A percentile compares a stretch with the other conserved stretches of the same genome.
Evolutionary conservation across 2,329 filamentous ascomycete genomes (phyloP).

Genomic region (Phoma herbarum): DNA sequence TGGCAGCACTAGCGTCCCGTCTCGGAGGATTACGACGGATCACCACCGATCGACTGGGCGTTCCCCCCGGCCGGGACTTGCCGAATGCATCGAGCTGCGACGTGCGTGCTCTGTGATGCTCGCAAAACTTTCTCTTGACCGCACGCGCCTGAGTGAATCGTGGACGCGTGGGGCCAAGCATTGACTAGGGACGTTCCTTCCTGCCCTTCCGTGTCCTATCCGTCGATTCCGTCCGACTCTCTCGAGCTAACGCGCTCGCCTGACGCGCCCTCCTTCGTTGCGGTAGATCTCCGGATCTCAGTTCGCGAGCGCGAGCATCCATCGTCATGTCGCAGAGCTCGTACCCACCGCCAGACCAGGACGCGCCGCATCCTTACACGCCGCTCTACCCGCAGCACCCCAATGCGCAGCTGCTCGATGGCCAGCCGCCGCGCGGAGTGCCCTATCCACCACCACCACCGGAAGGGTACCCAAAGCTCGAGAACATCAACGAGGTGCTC

Average conservation of each 20-base stretch:
- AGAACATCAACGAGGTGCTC: slow-evolving; percentile 49
- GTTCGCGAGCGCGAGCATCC: slow-evolving; percentile 16
- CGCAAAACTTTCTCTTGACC: slow-evolving; percentile 9
- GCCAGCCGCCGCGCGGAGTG: slow-evolving; percentile 12
- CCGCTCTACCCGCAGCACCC: slow-evolving; percentile 21
- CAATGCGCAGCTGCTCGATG: slow-evolving; percentile 21
- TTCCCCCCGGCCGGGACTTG: slow-evolving; percentile 9
- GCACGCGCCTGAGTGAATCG: not conserved
- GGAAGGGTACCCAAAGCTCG: slow-evolving; percentile 45
- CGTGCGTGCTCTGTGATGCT: slow-evolving; percentile 3
- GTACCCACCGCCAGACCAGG: slow-evolving; percentile 21
- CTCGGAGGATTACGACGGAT: slow-evolving; percentile 7
- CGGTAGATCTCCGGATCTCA: slow-evolving; percentile 17
- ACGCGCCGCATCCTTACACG: slow-evolving; percentile 22
- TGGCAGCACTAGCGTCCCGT: not conserved
- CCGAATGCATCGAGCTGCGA: slow-evolving; percentile 10
- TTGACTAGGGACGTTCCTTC: not conserved
- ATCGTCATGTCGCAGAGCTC: slow-evolving; percentile 21
- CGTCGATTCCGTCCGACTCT: slow-evolving; percentile 1
- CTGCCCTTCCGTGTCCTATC: not conserved
- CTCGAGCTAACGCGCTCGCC: slow-evolving; percentile 20
- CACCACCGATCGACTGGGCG: slow-evolving; percentile 1
- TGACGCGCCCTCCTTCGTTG: slow-evolving; percentile 6
- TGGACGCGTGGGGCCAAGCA: slow-evolving; percentile 7
- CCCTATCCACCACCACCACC: slow-evolving; percentile 14